These are phyloP conservation scores for Candida golubevii DNA, from an alignment of 805 yeast species.

Conservation along the genomic window DNA sequence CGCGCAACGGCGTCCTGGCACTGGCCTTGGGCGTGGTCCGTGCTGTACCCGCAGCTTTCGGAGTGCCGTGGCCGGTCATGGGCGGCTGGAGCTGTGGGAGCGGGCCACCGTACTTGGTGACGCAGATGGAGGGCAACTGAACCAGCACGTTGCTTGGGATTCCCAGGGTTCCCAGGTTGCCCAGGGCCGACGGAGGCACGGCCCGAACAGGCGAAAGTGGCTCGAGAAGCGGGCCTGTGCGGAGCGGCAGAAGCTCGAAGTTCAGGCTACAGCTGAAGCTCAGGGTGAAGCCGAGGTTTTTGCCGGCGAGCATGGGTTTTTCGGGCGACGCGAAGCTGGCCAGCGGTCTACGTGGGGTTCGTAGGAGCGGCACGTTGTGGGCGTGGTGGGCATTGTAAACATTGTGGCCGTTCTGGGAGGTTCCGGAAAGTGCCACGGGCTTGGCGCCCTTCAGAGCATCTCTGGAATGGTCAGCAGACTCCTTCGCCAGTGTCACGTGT, in stretches of 20 bases:
- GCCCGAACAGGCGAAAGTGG: slow-evolving; percentile 54
- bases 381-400: neutral
- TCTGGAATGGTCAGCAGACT: neutral
- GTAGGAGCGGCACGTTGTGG: slow-evolving; percentile 4
- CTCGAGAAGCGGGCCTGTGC: slow-evolving; percentile 62
- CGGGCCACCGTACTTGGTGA: slow-evolving; percentile 4
- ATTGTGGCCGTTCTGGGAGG: too few relatives aligned
- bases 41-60: slow-evolving; percentile 12
- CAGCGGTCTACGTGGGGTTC: slow-evolving; percentile 11
- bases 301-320: slow-evolving; percentile 38
- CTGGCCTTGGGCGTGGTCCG: slow-evolving; percentile 35
- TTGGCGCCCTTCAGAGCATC: slow-evolving; percentile 6
- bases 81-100: slow-evolving; percentile 10
- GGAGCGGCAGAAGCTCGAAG: slow-evolving; percentile 60
- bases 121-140: slow-evolving; percentile 11
- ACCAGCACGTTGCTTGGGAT: slow-evolving; percentile 4
- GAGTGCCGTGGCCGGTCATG: slow-evolving; percentile 5
- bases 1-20: slow-evolving; percentile 33
- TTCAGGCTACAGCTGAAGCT: slow-evolving; percentile 64
- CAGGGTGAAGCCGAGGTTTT: slow-evolving; percentile 51
- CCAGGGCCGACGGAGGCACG: too few relatives aligned
- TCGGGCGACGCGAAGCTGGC: slow-evolving; percentile 32
- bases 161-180: neutral
- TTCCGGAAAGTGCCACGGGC: neutral
- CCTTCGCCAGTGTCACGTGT: neutral